These are phyloP conservation scores for Luffa aegyptiaca DNA, from an alignment of 306 rosid genomes.

Conservation along the genomic window DNA sequence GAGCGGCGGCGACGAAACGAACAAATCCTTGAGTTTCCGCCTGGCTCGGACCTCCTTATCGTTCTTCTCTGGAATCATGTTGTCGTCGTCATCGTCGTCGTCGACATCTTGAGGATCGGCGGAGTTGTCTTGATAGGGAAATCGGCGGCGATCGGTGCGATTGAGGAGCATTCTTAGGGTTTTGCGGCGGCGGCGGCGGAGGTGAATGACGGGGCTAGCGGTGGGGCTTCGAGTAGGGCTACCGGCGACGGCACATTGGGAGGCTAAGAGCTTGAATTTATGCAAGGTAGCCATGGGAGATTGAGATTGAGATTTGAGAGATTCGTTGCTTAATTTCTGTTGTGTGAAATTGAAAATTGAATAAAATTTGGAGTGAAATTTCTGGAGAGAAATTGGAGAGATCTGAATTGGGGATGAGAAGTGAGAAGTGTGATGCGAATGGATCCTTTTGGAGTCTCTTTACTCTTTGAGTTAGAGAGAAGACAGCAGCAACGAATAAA, in stretches of 20 bases:
- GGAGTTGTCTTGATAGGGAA: constrained; percentile 22
- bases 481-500: neutral
- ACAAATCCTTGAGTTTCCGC: constrained; percentile 60
- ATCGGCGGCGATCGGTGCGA: constrained; percentile 48
- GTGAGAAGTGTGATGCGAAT: neutral
- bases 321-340: neutral
- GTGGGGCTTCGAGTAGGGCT: constrained; percentile 64
- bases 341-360: neutral
- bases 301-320: neutral
- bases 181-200: constrained; percentile 60
- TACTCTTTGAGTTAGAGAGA: constrained; percentile 18
- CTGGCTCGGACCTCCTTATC: constrained; percentile 42
- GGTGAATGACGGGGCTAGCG: constrained; percentile 69
- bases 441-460: neutral
- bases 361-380: neutral
- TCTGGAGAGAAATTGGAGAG: neutral
- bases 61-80: constrained; percentile 14
- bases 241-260: constrained; percentile 68
- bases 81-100: constrained; percentile 9
- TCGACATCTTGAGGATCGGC: constrained; percentile 15
- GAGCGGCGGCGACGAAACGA: constrained; percentile 49
- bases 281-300: constrained; percentile 52
- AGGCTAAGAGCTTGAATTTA: constrained; percentile 71
- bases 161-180: constrained; percentile 65
- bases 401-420: constrained; percentile 15